Evolutionary conservation across 768 basidiomycete species (phyloP), one percentile per base, ranked within the genome.

Genomic region (Hydnomerulius pinastri): DNA sequence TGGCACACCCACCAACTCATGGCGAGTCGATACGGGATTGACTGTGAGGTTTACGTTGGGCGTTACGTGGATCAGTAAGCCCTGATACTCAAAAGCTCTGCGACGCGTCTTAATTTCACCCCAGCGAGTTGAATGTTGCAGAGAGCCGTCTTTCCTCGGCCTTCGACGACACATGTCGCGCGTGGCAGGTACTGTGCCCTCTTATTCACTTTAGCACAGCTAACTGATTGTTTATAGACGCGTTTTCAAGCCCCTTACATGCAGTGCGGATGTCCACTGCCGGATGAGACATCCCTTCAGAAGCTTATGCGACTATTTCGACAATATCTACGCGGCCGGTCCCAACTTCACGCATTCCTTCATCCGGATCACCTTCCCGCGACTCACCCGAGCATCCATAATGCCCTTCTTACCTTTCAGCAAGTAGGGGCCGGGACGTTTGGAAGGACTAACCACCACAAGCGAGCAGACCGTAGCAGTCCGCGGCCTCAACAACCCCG

Each of bases 1-100:
- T 88, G 87, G 86, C 87, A 90, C 54, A 85, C 85, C 0, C 86
- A 89, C 50, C 86, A 87, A 54, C 73, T 88, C 5, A 70, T 77
- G 61, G 72, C 73, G 0, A 50, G 48, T 2, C 67, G 70, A 30
- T 88, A 88, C 57, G 57, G 62, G 4, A 41, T 51, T 1, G 77
- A 84, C 50, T 78, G 79, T 37, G 62, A 64, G 48, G 64, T 45
- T 12, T 73, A 71, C 43, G 53, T 82, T 3, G 73, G 76, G 0
- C 72, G 74, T 18, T 77, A 71, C 28, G 63, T 85, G 21, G 78
- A 85, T 57, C 83, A 85, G 83, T 83, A 44, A 63, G 81, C 46
- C 4, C 40, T 24, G 37, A 18, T 5, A n/a, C 25, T 28, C 6
- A 4, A 30, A 11, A 20, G 15, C 23, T 25, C 35, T 10, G 25